Base-by-base conservation (phyloP, 208 protist genomes). In the Trypanosoma mega region DNA sequence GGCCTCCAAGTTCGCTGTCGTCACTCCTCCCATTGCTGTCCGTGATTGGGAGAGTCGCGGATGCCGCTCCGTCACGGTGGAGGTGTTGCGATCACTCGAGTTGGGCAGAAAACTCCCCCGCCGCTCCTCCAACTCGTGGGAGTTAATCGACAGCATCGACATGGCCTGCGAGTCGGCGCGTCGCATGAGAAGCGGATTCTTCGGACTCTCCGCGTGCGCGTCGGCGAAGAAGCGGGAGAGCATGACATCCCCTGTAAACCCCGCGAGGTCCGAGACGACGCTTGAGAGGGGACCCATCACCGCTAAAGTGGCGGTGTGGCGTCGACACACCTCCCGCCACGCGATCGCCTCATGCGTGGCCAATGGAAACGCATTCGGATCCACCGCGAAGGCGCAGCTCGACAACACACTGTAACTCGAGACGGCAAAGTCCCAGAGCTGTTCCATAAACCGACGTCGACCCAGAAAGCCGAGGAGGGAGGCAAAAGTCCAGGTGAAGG, bases 371-470 rank as follows among this genome's bases (percentile, higher is more conserved):
- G 20, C 8, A 9, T 29, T 36, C 11, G 8, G 6, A 16, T 39
- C 34, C 12, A 12, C 6, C 6, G 12, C 6, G 12, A 39, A 12
- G 12, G 6, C 12, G 6, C 8, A 16, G 34, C 12, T 39, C 12
- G 6, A 16, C 34, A 39, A 16, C 6, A 39, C 34, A 18, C 20
- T 20, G 23, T 56, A 56, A 45, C 30, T 36, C 36, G 50, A 34
- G 37, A 29, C n/a, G 12, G 16, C 11, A 31, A 56, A 56, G 24
- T 56, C 50, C 50, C 50, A 56, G 29, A 56, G 12, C 23, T 56
- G 50, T 6, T 29, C 30, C 30, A 34, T 56, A 36, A 56, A 56
- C 11, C 50, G 50, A 9, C 16, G 6, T 11, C 9, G 6, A 7
- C 50, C 50, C 8, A 56, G 23, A 56, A 56, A 56, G 8, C 9